A percentile compares a stretch with the other conserved stretches of the same genome.
Evolutionary conservation across 2,329 filamentous ascomycete species (phyloP).

Genomic region (Fusarium succisae): DNA sequence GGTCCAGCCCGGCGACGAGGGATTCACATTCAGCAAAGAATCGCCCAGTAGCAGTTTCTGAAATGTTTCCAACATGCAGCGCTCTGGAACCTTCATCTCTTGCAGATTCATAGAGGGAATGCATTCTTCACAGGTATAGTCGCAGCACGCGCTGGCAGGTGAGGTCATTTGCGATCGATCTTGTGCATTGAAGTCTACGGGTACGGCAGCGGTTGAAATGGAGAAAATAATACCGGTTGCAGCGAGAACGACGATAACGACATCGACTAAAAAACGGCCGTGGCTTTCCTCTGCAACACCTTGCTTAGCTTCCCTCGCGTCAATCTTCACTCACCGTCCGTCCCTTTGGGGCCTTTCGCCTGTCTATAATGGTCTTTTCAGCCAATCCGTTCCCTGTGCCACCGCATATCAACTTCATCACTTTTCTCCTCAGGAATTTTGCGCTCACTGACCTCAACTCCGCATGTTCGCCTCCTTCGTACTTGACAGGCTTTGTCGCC

Average conservation of each 20-base stretch:
- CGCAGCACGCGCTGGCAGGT: not conserved
- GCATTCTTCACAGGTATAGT: constrained; percentile 1
- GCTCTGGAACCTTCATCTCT: constrained; percentile 14
- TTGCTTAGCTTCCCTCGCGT: constrained; percentile 32
- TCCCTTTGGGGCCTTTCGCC: not conserved
- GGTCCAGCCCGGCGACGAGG: constrained; percentile 22
- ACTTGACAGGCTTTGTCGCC: constrained; percentile 9
- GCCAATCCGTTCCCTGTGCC: constrained; percentile 29
- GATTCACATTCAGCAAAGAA: constrained; percentile 17
- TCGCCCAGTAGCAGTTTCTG: constrained; percentile 37
- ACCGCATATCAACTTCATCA: constrained; percentile 18
- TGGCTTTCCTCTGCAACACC: constrained; percentile 19
- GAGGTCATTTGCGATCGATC: constrained; percentile 3
- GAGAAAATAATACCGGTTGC: constrained; percentile 19
- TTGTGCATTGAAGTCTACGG: constrained; percentile 10
- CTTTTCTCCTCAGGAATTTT: constrained; percentile 20
- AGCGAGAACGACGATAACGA: constrained; percentile 18
- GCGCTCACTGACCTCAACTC: constrained; percentile 17
- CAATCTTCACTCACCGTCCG: constrained; percentile 18
- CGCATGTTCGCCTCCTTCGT: constrained; percentile 5
- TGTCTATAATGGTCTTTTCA: constrained; percentile 17
- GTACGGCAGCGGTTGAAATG: constrained; percentile 5
- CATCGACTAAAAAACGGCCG: constrained; percentile 27
- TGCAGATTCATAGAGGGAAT: not conserved
- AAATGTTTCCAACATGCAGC: constrained; percentile 31